Evolutionary conservation across 108 stramenopile species (phyloP).

Genomic region (Pseudonitzschia multiseries): DNA sequence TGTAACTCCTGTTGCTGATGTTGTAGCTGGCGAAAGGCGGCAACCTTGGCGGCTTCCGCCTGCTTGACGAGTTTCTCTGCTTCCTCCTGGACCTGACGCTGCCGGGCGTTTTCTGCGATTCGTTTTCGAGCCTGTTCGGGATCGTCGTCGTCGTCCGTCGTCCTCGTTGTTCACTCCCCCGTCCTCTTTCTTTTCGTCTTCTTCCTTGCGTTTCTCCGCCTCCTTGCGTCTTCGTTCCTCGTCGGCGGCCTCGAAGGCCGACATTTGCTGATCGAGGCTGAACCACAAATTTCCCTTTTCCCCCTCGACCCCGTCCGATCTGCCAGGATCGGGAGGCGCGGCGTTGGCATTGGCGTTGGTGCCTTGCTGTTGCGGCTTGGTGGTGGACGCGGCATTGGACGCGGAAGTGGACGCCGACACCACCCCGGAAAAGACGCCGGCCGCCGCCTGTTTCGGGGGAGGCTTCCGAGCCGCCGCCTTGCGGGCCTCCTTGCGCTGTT

Average conservation of each 20-base stretch:
- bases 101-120: conserved; percentile 28
- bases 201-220: conserved; percentile 28
- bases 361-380: not conserved
- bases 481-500: conserved; percentile 23
- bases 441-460: not conserved
- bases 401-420: not conserved
- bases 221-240: conserved; percentile 22
- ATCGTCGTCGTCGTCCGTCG: conserved; percentile 17
- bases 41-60: not conserved
- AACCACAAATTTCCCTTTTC: conserved; percentile 13
- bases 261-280: conserved; percentile 16
- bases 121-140: conserved; percentile 13
- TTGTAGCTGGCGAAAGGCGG: not conserved
- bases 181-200: conserved; percentile 31
- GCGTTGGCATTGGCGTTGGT: not conserved
- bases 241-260: conserved; percentile 28
- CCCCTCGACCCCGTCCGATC: not conserved
- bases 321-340: not conserved
- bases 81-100: conserved; percentile 15
- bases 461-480: conserved; percentile 27
- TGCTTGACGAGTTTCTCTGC: not conserved
- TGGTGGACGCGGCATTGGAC: not conserved
- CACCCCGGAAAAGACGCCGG: not conserved
- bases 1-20: not conserved
- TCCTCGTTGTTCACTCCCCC: conserved; percentile 13